Evolutionary conservation across 306 rosid genomes (phyloP).

Genomic region (Biancaea sappan): DNA sequence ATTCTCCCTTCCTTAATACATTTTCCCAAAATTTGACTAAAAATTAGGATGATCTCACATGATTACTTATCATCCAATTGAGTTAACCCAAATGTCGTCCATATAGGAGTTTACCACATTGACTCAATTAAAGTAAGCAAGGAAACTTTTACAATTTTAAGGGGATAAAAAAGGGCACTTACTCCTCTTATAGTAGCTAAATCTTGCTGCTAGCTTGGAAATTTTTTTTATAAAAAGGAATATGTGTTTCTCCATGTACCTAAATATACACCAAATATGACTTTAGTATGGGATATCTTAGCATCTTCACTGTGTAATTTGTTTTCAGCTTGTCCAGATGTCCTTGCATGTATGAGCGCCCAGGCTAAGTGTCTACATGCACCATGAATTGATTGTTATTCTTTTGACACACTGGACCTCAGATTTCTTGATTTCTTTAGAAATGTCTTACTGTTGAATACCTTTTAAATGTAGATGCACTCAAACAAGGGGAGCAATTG

Average conservation of each 20-base stretch:
- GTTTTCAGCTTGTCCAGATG: not conserved
- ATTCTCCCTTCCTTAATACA: too few relatives aligned
- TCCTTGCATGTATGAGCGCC: not conserved
- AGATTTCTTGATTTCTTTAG: not conserved
- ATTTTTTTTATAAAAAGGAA: too few relatives aligned
- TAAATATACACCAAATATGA: not conserved
- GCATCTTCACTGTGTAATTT: not conserved
- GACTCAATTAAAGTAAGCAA: too few relatives aligned
- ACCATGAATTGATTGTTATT: not conserved
- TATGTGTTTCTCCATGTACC: not conserved
- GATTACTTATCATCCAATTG: too few relatives aligned
- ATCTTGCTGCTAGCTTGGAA: not conserved
- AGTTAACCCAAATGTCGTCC: too few relatives aligned
- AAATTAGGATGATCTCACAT: too few relatives aligned
- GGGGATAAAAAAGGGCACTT: too few relatives aligned
- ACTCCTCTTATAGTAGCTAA: too few relatives aligned
- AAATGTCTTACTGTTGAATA: not conserved
- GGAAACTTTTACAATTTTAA: too few relatives aligned
- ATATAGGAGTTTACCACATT: too few relatives aligned
- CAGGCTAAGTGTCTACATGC: not conserved
- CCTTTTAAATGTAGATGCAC: conserved; percentile 41
- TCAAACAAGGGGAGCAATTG: conserved; percentile 48
- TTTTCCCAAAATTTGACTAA: too few relatives aligned
- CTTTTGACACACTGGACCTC: conserved; percentile 5
- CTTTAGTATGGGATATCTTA: not conserved